phyloP scores from a whole-genome alignment of 257 asterid genomes.

The Parsonsia alboflavescens region DNA sequence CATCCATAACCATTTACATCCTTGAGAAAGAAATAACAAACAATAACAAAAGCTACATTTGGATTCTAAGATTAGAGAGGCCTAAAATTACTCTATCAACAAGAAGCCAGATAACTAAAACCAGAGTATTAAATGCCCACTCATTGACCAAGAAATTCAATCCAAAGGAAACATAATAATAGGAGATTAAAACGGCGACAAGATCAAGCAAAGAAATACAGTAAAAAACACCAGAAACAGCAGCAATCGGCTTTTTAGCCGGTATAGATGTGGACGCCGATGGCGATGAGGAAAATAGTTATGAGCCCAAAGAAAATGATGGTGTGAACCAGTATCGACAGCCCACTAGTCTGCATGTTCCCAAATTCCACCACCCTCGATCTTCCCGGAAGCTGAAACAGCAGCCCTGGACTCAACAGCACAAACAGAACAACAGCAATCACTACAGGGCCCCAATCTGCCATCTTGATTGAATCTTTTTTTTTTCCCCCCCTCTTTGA shows the following conservation, averaged over 20 bases:
- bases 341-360: constrained; percentile 57
- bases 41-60: not conserved
- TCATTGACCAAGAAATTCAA: not conserved
- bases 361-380: constrained; percentile 59
- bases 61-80: not conserved
- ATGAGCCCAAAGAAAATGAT: constrained; percentile 59
- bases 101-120: not conserved
- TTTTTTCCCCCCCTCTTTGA: no score
- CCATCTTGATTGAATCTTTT: constrained; percentile 31
- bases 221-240: no score
- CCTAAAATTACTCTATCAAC: not conserved
- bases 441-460: constrained; percentile 85
- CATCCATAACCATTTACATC: not conserved
- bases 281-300: constrained; percentile 68
- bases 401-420: constrained; percentile 72
- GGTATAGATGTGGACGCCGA: constrained; percentile 61
- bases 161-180: no score
- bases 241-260: constrained; percentile 14
- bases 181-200: not conserved
- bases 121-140: not conserved
- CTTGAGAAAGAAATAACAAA: not conserved
- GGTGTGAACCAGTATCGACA: constrained; percentile 61
- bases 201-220: not conserved
- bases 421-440: constrained; percentile 81
- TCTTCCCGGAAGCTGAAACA: constrained; percentile 72